phyloP scores from a whole-genome alignment of 176 grass and related monocot species.

The Areca catechu region DNA sequence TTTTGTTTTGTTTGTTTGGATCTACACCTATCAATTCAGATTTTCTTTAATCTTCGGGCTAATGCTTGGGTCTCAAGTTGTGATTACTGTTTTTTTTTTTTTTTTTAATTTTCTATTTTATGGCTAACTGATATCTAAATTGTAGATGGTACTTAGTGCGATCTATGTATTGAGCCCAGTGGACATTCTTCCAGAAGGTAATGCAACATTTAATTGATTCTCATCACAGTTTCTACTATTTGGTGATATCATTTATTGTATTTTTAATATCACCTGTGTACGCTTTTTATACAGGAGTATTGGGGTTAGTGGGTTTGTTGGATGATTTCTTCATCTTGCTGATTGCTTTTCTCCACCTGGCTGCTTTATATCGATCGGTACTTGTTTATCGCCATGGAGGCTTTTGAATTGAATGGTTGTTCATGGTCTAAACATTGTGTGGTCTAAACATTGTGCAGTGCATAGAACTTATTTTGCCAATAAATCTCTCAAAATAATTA shows the following conservation, averaged over 20 bases:
- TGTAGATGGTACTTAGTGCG: slow-evolving; percentile 65
- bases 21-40: no score
- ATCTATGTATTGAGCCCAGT: slow-evolving; percentile 86
- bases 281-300: slow-evolving; percentile 30
- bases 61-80: no score
- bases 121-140: slow-evolving; percentile 15
- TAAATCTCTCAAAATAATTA: no score
- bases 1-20: no score
- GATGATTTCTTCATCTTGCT: slow-evolving; percentile 75
- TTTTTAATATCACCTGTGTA: no score
- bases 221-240: background rate
- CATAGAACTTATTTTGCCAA: no score
- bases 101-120: background rate
- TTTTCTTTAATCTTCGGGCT: no score
- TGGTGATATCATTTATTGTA: background rate
- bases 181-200: slow-evolving; percentile 86
- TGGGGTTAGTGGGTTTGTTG: slow-evolving; percentile 56
- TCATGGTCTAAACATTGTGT: background rate
- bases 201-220: background rate
- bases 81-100: no score
- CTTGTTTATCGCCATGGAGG: slow-evolving; percentile 85
- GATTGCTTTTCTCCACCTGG: slow-evolving; percentile 77
- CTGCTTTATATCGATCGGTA: slow-evolving; percentile 72
- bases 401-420: slow-evolving; percentile 5
- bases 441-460: no score